Percentiles rank a stretch among this genome's conserved stretches.
Evolutionary conservation across 2,329 filamentous ascomycete genomes (phyloP).

Genomic region (Nannizzia gypsea): DNA sequence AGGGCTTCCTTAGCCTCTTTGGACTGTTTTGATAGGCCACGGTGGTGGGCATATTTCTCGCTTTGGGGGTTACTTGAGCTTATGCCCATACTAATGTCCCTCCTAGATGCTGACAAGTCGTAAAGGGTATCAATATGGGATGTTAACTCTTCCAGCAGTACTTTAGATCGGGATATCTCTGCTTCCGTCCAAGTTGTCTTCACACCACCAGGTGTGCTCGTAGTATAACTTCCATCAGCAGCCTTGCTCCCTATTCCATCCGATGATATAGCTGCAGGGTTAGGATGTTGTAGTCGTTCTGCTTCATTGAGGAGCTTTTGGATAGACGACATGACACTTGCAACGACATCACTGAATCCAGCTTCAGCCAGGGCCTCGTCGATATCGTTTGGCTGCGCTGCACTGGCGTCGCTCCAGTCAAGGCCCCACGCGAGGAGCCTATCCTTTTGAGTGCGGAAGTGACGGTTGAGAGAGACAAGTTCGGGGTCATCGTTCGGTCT

Average conservation of each 20-base stretch:
- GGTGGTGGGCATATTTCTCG: conserved; percentile 21
- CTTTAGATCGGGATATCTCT: conserved; percentile 45
- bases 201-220: conserved; percentile 24
- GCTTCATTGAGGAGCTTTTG: conserved; percentile 52
- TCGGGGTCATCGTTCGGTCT: conserved; percentile 42
- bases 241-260: conserved; percentile 28
- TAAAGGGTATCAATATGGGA: conserved; percentile 54
- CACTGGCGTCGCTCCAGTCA: conserved; percentile 53
- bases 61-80: conserved; percentile 21
- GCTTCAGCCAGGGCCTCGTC: conserved; percentile 51
- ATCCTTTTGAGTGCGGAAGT: conserved; percentile 53
- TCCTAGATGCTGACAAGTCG: conserved; percentile 47
- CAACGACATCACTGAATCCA: conserved; percentile 52
- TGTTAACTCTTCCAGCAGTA: conserved; percentile 49
- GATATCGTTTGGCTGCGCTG: conserved; percentile 46
- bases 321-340: conserved; percentile 53
- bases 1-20: conserved; percentile 16
- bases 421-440: conserved; percentile 53
- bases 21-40: conserved; percentile 14
- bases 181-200: conserved; percentile 37
- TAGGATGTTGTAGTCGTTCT: conserved; percentile 42
- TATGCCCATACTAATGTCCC: conserved; percentile 35
- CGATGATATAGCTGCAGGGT: conserved; percentile 26
- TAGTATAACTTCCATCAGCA: conserved; percentile 26
- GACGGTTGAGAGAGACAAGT: conserved; percentile 45